These are phyloP conservation scores for Thinopyrum obtusiflorum DNA, from an alignment of 202 grass and related monocot genomes.

Conservation along the genomic window DNA sequence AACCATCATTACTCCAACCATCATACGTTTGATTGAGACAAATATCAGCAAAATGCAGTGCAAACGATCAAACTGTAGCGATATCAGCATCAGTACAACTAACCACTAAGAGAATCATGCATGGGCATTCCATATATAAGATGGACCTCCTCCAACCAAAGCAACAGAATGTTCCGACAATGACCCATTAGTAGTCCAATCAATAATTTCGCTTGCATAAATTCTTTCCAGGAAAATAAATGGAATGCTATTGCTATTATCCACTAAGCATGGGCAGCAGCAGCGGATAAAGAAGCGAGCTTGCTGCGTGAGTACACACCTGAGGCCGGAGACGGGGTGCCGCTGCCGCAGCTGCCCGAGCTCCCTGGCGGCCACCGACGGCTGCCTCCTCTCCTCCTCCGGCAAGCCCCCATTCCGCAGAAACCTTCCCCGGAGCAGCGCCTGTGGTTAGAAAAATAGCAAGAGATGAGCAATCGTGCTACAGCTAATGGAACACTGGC, in stretches of 20 bases:
- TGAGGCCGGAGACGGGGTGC: conserved; percentile 73
- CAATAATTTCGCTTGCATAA: neutral
- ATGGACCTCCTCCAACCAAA: conserved; percentile 30
- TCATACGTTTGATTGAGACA: neutral
- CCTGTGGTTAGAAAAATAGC: conserved; percentile 30
- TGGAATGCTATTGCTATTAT: neutral
- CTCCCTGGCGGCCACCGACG: conserved; percentile 68
- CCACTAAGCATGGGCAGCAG: neutral
- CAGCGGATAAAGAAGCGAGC: neutral
- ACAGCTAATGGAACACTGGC: conserved; percentile 11
- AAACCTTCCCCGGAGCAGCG: conserved; percentile 76
- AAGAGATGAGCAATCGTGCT: too few relatives aligned
- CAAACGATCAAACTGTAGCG: neutral
- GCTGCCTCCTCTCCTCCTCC: conserved; percentile 56
- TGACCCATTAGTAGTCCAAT: conserved; percentile 19
- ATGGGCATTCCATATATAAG: neutral
- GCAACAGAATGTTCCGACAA: conserved; percentile 27
- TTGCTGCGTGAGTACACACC: conserved; percentile 18
- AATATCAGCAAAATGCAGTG: neutral
- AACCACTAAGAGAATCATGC: conserved; percentile 22
- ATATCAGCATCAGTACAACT: neutral
- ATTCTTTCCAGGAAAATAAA: neutral
- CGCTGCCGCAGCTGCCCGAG: conserved; percentile 74
- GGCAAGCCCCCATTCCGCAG: conserved; percentile 56
- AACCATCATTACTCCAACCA: neutral